Evolutionary conservation across 2,329 filamentous ascomycete species (phyloP).

Genomic region (Penicillium sp.): DNA sequence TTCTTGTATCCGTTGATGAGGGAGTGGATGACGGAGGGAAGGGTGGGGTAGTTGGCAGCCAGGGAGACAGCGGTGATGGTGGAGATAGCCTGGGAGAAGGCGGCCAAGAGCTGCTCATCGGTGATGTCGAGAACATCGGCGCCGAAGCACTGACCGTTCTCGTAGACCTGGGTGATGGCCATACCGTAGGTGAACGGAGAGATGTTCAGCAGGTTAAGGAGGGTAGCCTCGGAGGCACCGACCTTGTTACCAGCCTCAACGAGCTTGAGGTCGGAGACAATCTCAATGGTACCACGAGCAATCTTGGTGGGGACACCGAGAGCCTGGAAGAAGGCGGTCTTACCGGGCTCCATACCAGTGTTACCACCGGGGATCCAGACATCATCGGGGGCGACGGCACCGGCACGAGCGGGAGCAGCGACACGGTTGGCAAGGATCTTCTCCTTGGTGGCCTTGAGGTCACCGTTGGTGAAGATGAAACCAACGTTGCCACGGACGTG

Average conservation of each 20-base stretch:
- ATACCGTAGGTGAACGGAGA: slow-evolving; percentile 99
- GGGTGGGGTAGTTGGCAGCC: slow-evolving; percentile 89
- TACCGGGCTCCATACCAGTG: slow-evolving; percentile 99
- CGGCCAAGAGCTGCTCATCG: slow-evolving; percentile 87
- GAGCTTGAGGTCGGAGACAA: slow-evolving; percentile 95
- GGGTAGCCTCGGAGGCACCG: slow-evolving; percentile 96
- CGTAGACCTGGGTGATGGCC: slow-evolving; percentile 94
- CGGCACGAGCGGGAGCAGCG: slow-evolving; percentile 94
- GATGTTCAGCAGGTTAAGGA: slow-evolving; percentile 99
- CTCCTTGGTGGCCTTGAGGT: slow-evolving; percentile 88
- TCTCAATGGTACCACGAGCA: slow-evolving; percentile 99
- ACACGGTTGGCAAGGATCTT: slow-evolving; percentile 97
- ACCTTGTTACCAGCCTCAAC: slow-evolving; percentile 91
- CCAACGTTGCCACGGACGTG: slow-evolving; percentile 97
- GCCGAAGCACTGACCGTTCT: slow-evolving; percentile 90
- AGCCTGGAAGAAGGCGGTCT: slow-evolving; percentile 99
- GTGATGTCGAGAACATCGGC: slow-evolving; percentile 85
- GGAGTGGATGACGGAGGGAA: slow-evolving; percentile 95
- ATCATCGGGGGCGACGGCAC: slow-evolving; percentile 89
- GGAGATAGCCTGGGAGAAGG: slow-evolving; percentile 75
- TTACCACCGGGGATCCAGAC: slow-evolving; percentile 97
- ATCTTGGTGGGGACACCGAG: slow-evolving; percentile 99
- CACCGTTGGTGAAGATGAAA: slow-evolving; percentile 98
- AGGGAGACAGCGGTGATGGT: slow-evolving; percentile 90
- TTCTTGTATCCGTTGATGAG: slow-evolving; percentile 99